A percentile compares a stretch with the other conserved stretches of the same genome.
Conservation (phyloP, 768 basidiomycete genomes). For the Leccinum disarticulatum region DNA sequence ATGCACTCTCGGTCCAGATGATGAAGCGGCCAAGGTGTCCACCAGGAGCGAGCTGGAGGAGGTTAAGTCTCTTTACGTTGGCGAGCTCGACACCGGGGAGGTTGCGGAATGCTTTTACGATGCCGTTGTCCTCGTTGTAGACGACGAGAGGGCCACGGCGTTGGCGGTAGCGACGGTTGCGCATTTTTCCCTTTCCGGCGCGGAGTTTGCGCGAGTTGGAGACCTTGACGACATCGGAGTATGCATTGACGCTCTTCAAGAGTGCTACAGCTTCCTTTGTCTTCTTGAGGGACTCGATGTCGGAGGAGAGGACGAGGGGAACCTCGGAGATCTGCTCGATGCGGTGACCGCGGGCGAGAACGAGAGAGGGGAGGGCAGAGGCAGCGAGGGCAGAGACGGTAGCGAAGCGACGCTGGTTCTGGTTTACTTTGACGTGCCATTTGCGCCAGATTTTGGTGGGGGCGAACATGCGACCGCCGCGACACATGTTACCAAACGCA, state of each 20-base stretch:
- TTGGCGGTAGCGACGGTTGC: slow-evolving; percentile 95
- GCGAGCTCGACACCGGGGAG: slow-evolving; percentile 97
- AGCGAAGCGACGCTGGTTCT: slow-evolving; percentile 98
- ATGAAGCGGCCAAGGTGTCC: slow-evolving; percentile 98
- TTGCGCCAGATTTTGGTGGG: slow-evolving; percentile 99
- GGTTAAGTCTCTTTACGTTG: slow-evolving; percentile 91
- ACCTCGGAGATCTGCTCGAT: slow-evolving; percentile 97
- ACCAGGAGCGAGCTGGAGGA: slow-evolving; percentile 99
- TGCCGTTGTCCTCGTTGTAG: slow-evolving; percentile 96
- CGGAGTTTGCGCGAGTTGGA: slow-evolving; percentile 96
- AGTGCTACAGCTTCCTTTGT: slow-evolving; percentile 96
- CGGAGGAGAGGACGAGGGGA: slow-evolving; percentile 83
- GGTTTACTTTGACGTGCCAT: slow-evolving; percentile 99
- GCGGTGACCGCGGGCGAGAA: slow-evolving; percentile 98
- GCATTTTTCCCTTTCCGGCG: slow-evolving; percentile 96
- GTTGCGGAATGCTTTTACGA: slow-evolving; percentile 98
- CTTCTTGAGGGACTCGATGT: slow-evolving; percentile 87
- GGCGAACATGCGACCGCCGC: slow-evolving; percentile 99
- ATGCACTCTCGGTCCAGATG: slow-evolving; percentile 98
- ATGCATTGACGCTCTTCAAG: slow-evolving; percentile 86
- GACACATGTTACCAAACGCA: slow-evolving; percentile 99
- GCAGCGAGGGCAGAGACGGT: slow-evolving; percentile 97
- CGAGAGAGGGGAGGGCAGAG: slow-evolving; percentile 92
- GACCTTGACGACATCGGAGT: slow-evolving; percentile 93
- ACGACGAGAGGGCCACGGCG: slow-evolving; percentile 96